Evolutionary conservation across 148 eudicot genomes (phyloP).

Genomic region (Silene latifolia): DNA sequence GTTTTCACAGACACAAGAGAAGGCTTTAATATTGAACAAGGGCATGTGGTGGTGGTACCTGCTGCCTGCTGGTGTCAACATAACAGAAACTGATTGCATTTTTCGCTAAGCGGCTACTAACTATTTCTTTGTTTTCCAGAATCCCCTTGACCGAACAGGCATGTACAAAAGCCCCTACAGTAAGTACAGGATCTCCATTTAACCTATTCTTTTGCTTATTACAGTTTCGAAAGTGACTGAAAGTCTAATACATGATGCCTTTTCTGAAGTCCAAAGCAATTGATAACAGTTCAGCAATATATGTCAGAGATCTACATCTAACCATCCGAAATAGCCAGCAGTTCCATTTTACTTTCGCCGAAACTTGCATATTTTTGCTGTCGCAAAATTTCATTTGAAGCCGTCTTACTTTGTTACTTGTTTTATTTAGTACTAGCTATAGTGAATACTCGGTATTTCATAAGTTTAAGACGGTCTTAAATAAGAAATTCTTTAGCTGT

Average conservation of each 20-base stretch:
- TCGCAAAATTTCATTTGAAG: too few relatives aligned
- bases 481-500: too few relatives aligned
- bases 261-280: slow-evolving; percentile 67
- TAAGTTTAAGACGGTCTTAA: too few relatives aligned
- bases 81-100: neutral
- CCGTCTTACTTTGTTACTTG: too few relatives aligned
- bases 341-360: slow-evolving; percentile 82
- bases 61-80: too few relatives aligned
- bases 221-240: neutral
- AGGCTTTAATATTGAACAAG: slow-evolving; percentile 55
- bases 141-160: slow-evolving; percentile 48
- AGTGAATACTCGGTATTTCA: too few relatives aligned
- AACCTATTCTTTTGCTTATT: neutral
- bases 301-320: slow-evolving; percentile 70
- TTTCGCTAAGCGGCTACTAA: slow-evolving; percentile 5
- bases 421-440: too few relatives aligned
- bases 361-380: too few relatives aligned
- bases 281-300: slow-evolving; percentile 61
- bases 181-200: slow-evolving; percentile 36
- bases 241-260: neutral
- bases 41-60: slow-evolving; percentile 60
- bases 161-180: slow-evolving; percentile 88
- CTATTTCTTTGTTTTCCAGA: slow-evolving; percentile 19
- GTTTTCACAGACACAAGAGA: slow-evolving; percentile 49
- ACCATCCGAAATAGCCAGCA: slow-evolving; percentile 87